Percentiles rank a stretch among this genome's conserved stretches.
Evolutionary conservation across 2,329 filamentous ascomycete species (phyloP).

Genomic region (Pseudogymnoascus sp.): DNA sequence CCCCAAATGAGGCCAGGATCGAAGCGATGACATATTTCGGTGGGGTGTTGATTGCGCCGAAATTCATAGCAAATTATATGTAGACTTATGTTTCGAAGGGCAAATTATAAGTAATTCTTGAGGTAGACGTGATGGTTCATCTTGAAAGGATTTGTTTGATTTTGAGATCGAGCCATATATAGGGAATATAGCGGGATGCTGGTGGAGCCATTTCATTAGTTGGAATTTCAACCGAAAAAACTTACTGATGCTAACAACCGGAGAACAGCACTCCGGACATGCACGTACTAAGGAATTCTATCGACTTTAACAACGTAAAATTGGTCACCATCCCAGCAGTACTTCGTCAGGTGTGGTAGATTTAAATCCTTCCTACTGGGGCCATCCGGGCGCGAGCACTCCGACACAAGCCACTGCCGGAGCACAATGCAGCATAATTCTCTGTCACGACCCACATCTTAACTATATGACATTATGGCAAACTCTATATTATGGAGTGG

Average conservation of each 20-base stretch:
- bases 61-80: not conserved
- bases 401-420: not conserved
- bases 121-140: not conserved
- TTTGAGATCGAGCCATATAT: not conserved
- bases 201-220: not conserved
- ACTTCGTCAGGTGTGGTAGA: not conserved
- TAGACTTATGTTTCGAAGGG: not conserved
- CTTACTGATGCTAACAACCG: not conserved
- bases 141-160: not conserved
- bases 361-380: not conserved
- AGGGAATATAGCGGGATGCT: not conserved
- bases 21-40: constrained; percentile 26
- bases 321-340: not conserved
- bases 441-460: not conserved
- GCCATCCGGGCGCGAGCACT: not conserved
- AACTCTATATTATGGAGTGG: not conserved
- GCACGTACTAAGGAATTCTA: not conserved
- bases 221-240: not conserved
- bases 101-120: not conserved
- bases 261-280: not conserved
- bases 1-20: constrained; percentile 24
- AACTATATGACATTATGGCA: too few species aligned
- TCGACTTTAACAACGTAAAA: not conserved
- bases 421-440: not conserved
- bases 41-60: not conserved